Conservation (phyloP, 306 rosid species). For the Benincasa hispida region DNA sequence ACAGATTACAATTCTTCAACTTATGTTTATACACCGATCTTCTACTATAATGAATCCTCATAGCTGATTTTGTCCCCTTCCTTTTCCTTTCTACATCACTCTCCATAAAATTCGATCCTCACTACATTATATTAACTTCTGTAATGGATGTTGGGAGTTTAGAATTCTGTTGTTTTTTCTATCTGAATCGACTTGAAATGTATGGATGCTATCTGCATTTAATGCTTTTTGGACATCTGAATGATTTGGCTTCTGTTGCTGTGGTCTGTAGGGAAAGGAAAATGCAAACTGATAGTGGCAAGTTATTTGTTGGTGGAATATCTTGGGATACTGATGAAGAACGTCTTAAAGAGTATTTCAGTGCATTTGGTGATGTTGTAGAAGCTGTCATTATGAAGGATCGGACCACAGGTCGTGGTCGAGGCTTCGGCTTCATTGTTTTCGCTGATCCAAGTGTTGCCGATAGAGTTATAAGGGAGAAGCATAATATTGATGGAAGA, state of each 20-base stretch:
- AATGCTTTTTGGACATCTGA: slow-evolving; percentile 10
- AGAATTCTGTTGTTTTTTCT: slow-evolving; percentile 4
- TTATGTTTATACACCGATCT: slow-evolving; percentile 7
- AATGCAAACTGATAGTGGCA: slow-evolving; percentile 96
- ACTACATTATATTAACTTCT: neutral
- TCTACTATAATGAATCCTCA: neutral
- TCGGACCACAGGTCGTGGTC: slow-evolving; percentile 96
- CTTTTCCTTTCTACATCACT: neutral
- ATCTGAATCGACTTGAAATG: slow-evolving; percentile 12
- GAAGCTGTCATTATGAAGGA: slow-evolving; percentile 99
- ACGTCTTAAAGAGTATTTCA: slow-evolving; percentile 84
- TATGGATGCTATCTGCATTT: slow-evolving; percentile 24
- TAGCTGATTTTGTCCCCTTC: slow-evolving; percentile 9
- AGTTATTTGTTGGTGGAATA: slow-evolving; percentile 88
- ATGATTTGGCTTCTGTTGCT: slow-evolving; percentile 20
- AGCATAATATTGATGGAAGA: slow-evolving; percentile 96
- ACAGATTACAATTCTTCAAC: slow-evolving; percentile 6
- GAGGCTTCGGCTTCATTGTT: slow-evolving; percentile 94
- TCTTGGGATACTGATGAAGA: slow-evolving; percentile 99
- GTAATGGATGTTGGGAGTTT: neutral
- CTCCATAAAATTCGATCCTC: neutral
- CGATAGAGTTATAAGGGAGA: slow-evolving; percentile 66
- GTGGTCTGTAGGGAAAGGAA: slow-evolving; percentile 38
- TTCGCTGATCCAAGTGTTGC: slow-evolving; percentile 76
- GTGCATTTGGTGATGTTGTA: slow-evolving; percentile 77